Evolutionary conservation across 371 early-diverging fungal genomes (phyloP).

Genomic region (Mucor racemosus): DNA sequence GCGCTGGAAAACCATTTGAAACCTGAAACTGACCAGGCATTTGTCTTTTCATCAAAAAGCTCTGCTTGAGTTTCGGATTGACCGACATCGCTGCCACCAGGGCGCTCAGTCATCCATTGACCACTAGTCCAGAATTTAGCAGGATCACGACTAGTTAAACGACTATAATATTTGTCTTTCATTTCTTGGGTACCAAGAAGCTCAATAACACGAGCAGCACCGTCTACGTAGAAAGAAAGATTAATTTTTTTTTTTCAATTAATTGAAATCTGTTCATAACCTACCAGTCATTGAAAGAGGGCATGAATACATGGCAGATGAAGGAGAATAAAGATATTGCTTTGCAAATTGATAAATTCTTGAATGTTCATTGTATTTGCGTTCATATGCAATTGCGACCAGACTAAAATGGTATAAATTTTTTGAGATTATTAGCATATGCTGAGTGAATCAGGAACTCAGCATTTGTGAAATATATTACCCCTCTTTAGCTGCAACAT

Average conservation of each 20-base stretch:
- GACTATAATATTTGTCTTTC: constrained; percentile 50
- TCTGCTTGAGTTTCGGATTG: constrained; percentile 58
- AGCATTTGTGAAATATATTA: constrained; percentile 3
- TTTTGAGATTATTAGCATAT: constrained; percentile 3
- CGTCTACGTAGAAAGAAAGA: constrained; percentile 46
- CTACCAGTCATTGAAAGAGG: constrained; percentile 73
- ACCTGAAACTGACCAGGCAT: constrained; percentile 61
- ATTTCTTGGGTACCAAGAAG: constrained; percentile 55
- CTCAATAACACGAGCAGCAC: constrained; percentile 67
- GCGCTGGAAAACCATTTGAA: constrained; percentile 81
- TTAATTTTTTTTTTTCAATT: background rate
- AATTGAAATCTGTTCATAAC: background rate
- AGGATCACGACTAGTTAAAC: constrained; percentile 63
- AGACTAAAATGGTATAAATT: constrained; percentile 31
- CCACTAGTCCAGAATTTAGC: constrained; percentile 64
- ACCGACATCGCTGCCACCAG: constrained; percentile 69
- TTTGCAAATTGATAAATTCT: constrained; percentile 73
- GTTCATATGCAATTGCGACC: constrained; percentile 67
- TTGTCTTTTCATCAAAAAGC: constrained; percentile 36
- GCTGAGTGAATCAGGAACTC: background rate
- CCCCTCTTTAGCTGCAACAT: constrained; percentile 66
- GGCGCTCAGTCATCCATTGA: constrained; percentile 82
- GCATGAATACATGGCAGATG: constrained; percentile 62
- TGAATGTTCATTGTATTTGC: constrained; percentile 53
- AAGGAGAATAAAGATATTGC: constrained; percentile 62